Base-by-base conservation (phyloP, 2,329 filamentous ascomycete species). In the Phyllosticta capitalensis region DNA sequence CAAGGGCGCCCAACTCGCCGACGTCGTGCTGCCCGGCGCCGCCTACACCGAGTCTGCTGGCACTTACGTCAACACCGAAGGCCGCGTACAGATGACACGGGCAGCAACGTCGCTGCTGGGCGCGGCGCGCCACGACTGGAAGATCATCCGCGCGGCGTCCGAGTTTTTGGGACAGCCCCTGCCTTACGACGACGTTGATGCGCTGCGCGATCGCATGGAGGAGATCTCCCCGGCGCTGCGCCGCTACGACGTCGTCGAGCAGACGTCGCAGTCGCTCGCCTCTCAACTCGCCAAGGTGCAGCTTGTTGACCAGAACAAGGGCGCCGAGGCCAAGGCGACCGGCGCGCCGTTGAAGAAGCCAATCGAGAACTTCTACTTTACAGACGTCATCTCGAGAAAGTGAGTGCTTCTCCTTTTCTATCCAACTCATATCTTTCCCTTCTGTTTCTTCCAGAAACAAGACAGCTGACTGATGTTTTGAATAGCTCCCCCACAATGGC, bases 291-390 rank as follows among this genome's bases (percentile, higher is more conserved):
- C 89, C 83, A 96, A 92, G 81, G 88, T 96, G 61, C 92, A 97
- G 76, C 81, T 99, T 61, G 89, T 96, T 57, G 94, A 97, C 71
- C 89, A 95, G 76, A 97, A 97, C 81, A 96, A 94, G 83, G 91
- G 90, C 54, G 77, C 84, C 55, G 87, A 89, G 76, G 19, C 49
- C 19, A 38, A 14, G 30, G 69, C 81, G n/a, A 87, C 79, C 49
- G 86, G 85, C n/a, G 76, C 81, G 67, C 84, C 89, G 28, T 81
- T 99, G 69, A 90, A 86, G 80, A 89, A 89, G 76, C 85, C 88
- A 60, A 90, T 99, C 67, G 86, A 96, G 69, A 90, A 99, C 80
- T 99, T 99, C 76, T 99, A 92, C 79, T 96, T 97, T 77, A 99
- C 94, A 74, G 92, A 99, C 76, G 85, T 87, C 61, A 96, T 99